Conservation (phyloP, 352 stramenopile genomes). For the Phytophthora pisi region DNA sequence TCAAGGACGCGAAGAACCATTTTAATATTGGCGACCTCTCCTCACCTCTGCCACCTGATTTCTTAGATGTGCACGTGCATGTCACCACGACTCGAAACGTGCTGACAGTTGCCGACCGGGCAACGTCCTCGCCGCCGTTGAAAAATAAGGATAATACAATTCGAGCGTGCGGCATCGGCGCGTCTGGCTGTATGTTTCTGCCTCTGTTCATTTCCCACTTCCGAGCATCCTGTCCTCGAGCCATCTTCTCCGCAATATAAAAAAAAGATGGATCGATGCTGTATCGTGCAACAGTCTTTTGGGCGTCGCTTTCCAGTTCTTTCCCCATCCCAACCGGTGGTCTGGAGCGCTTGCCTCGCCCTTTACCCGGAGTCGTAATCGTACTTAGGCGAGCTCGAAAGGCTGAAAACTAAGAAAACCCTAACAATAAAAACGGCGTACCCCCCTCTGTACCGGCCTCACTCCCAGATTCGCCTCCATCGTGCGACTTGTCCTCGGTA, state of each 20-base stretch:
- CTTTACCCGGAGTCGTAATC: slow-evolving; percentile 29
- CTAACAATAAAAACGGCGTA: slow-evolving; percentile 32
- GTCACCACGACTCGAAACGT: neutral
- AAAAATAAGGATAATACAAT: neutral
- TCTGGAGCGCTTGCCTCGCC: slow-evolving; percentile 22
- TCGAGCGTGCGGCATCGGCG: neutral
- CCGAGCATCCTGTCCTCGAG: neutral
- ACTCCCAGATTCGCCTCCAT: slow-evolving; percentile 40
- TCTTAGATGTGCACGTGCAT: neutral
- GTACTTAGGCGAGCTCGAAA: slow-evolving; percentile 27
- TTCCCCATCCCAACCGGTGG: slow-evolving; percentile 39
- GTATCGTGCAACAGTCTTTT: slow-evolving; percentile 28
- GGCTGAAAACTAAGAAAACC: slow-evolving; percentile 34
- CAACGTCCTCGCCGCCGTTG: neutral
- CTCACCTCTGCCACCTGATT: slow-evolving; percentile 4
- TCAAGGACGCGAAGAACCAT: neutral
- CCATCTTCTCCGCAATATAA: neutral
- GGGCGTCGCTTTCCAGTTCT: slow-evolving; percentile 18
- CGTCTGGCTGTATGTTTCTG: neutral
- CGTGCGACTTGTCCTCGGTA: slow-evolving; percentile 13
- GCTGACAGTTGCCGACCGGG: neutral
- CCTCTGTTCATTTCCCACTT: neutral
- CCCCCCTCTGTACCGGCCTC: slow-evolving; percentile 29
- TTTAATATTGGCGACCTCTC: neutral
- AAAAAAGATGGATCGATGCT: neutral